Conservation (phyloP, 2,329 filamentous ascomycete species). For the Mariannaea sp. region DNA sequence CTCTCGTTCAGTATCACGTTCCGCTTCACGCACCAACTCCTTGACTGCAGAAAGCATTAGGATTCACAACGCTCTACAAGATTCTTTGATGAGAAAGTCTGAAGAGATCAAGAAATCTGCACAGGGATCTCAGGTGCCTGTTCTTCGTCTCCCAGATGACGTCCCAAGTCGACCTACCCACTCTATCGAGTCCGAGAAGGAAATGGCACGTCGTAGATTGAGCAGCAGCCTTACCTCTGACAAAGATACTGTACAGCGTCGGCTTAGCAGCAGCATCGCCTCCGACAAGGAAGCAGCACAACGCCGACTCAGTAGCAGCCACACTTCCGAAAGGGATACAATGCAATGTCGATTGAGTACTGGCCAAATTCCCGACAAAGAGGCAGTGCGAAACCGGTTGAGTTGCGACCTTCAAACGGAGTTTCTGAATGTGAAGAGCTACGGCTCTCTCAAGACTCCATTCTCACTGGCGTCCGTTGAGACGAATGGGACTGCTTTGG, state of each 20-base stretch:
- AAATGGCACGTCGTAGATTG: slow-evolving; percentile 31
- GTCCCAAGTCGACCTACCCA: slow-evolving; percentile 4
- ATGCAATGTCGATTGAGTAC: not conserved
- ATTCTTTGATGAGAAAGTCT: slow-evolving; percentile 32
- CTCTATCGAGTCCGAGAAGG: slow-evolving; percentile 40
- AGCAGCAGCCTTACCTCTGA: not conserved
- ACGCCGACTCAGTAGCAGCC: not conserved
- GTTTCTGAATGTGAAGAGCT: slow-evolving; percentile 56
- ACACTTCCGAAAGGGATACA: not conserved
- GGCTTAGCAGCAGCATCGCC: not conserved
- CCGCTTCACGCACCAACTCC: slow-evolving; percentile 51
- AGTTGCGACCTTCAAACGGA: slow-evolving; percentile 58
- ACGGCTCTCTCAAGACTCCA: slow-evolving; percentile 63
- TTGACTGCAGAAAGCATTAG: slow-evolving; percentile 63
- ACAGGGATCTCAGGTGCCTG: slow-evolving; percentile 16
- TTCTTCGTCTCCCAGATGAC: slow-evolving; percentile 25
- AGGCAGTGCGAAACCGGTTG: slow-evolving; percentile 10
- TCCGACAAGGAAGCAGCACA: not conserved
- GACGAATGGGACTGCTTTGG: slow-evolving; percentile 64
- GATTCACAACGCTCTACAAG: slow-evolving; percentile 53
- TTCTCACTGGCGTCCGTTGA: slow-evolving; percentile 67
- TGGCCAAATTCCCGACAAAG: not conserved
- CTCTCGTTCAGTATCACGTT: slow-evolving; percentile 51
- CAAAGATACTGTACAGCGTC: not conserved
- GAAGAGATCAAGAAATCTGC: slow-evolving; percentile 24